A percentile compares a stretch with the other conserved stretches of the same genome.
Conservation (phyloP, 1,284 basidiomycete genomes). For the Rhodotorula sp. region DNA sequence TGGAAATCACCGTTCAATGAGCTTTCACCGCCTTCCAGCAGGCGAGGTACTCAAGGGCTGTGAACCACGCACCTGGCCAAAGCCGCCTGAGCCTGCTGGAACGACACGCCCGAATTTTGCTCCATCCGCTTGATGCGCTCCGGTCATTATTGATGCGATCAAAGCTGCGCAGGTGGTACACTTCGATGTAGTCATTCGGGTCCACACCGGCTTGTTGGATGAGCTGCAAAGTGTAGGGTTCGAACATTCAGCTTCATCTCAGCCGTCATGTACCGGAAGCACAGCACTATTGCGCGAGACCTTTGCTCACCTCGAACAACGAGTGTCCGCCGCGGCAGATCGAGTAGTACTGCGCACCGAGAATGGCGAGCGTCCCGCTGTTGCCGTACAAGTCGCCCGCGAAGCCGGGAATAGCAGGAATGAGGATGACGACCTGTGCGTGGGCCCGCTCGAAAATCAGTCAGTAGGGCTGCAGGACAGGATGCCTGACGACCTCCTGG, state of each 20-base stretch:
- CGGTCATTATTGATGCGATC: constrained; percentile 57
- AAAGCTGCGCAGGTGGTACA: constrained; percentile 86
- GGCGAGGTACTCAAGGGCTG: neutral
- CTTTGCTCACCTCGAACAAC: neutral
- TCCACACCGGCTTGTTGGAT: constrained; percentile 75
- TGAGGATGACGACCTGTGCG: constrained; percentile 54
- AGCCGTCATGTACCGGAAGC: too few relatives aligned
- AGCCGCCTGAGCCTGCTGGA: constrained; percentile 81
- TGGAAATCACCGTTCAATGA: neutral
- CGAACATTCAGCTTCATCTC: too few relatives aligned
- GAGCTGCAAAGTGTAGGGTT: constrained; percentile 75
- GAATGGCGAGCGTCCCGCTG: constrained; percentile 56
- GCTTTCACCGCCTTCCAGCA: neutral
- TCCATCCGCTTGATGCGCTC: constrained; percentile 58
- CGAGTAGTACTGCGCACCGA: constrained; percentile 72
- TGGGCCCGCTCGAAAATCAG: neutral
- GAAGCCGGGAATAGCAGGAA: constrained; percentile 71
- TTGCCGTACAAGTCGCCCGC: constrained; percentile 71
- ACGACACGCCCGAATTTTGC: constrained; percentile 68
- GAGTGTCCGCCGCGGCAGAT: constrained; percentile 83
- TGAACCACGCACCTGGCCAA: constrained; percentile 58
- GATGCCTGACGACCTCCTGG: too few relatives aligned
- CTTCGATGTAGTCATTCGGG: constrained; percentile 73
- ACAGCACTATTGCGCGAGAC: too few relatives aligned
- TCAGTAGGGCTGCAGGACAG: neutral